Conservation (phyloP, 257 asterid species). For the Sherardia arvensis region DNA sequence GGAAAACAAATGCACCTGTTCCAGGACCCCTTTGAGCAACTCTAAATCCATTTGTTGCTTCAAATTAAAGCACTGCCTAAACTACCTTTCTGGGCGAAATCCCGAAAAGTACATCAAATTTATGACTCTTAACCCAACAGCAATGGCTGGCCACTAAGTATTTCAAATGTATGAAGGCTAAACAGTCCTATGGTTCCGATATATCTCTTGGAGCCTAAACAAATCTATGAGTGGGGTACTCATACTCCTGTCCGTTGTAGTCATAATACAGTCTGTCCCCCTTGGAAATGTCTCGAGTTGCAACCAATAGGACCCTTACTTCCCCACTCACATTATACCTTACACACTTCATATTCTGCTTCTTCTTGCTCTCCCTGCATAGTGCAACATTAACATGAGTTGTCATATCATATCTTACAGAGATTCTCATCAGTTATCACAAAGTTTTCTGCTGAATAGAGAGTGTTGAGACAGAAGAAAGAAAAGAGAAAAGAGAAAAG, state of each 20-base stretch:
- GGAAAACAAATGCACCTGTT: constrained; percentile 1
- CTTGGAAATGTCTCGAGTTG: constrained; percentile 61
- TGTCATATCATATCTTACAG: too few species aligned
- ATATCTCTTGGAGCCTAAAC: constrained; percentile 22
- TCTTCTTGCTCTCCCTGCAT: constrained; percentile 80
- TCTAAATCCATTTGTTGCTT: constrained; percentile 2
- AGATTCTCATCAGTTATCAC: too few species aligned
- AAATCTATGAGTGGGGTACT: constrained; percentile 79
- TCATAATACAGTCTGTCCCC: constrained; percentile 91
- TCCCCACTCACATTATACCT: constrained; percentile 57
- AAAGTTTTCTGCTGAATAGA: constrained; percentile 6
- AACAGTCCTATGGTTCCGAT: constrained; percentile 17
- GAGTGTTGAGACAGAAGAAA: too few species aligned
- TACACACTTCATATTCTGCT: constrained; percentile 78
- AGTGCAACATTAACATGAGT: too few species aligned
- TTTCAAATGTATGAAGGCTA: constrained; percentile 1
- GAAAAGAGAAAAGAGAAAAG: constrained; percentile 4
- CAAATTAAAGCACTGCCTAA: constrained; percentile 4
- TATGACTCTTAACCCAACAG: neutral
- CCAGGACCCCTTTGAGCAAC: neutral
- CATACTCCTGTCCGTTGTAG: constrained; percentile 81
- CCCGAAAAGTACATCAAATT: neutral
- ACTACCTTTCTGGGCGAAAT: neutral
- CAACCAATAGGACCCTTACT: constrained; percentile 60
- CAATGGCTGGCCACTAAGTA: neutral